These are phyloP conservation scores for Volutella citrinella DNA, from an alignment of 2,329 filamentous ascomycete genomes.

Conservation along the genomic window DNA sequence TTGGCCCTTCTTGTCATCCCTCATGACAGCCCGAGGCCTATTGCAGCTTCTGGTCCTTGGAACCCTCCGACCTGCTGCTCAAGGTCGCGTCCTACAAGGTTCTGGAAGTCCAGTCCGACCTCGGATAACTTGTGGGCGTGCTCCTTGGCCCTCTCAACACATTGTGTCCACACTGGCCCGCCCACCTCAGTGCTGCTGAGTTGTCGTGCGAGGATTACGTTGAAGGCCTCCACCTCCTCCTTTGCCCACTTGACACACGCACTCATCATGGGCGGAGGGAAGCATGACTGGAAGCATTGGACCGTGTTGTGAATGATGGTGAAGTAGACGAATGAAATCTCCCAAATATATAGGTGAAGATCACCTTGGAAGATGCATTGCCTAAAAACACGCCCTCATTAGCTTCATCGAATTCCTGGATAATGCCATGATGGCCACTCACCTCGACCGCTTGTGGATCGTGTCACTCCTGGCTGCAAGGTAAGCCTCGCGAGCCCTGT, in stretches of 20 bases:
- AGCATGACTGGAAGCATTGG: slow-evolving; percentile 81
- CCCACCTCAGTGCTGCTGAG: slow-evolving; percentile 78
- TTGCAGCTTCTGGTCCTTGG: slow-evolving; percentile 10
- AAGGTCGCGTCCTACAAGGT: slow-evolving; percentile 66
- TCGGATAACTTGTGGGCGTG: slow-evolving; percentile 79
- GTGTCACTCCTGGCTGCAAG: slow-evolving; percentile 73
- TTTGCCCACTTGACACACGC: slow-evolving; percentile 99
- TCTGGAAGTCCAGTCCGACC: slow-evolving; percentile 86
- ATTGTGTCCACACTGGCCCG: slow-evolving; percentile 76
- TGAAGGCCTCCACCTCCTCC: slow-evolving; percentile 88
- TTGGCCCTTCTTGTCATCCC: slow-evolving; percentile 1
- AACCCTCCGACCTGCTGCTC: too few species aligned
- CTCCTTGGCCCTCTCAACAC: slow-evolving; percentile 75
- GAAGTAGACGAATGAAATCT: slow-evolving; percentile 94
- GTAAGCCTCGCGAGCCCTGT: slow-evolving; percentile 83
- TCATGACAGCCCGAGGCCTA: slow-evolving; percentile 31
- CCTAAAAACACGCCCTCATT: slow-evolving; percentile 40
- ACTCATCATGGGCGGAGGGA: slow-evolving; percentile 83
- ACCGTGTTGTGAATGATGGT: slow-evolving; percentile 92
- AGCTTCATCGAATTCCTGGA: too few species aligned
- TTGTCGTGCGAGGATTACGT: slow-evolving; percentile 75
- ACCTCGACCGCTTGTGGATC: slow-evolving; percentile 82
- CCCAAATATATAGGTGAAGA: slow-evolving; percentile 89
- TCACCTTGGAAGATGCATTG: slow-evolving; percentile 96
- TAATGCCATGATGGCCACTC: too few species aligned